A percentile compares a stretch with the other conserved stretches of the same genome.
These are phyloP conservation scores for Lindgomyces ingoldianus DNA, from an alignment of 495 filamentous ascomycete species.

Conservation along the genomic window DNA sequence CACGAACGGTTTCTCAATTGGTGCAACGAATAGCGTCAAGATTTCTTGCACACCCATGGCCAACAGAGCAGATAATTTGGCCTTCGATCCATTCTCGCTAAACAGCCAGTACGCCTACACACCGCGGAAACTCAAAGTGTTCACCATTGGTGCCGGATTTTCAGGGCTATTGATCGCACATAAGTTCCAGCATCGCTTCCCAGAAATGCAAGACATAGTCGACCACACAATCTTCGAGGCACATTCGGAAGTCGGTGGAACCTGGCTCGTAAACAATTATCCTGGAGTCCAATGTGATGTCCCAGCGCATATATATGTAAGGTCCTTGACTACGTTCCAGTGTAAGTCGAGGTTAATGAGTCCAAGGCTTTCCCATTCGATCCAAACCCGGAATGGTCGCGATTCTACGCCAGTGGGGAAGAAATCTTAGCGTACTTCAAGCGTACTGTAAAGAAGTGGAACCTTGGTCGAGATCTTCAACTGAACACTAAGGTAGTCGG, in stretches of 20 bases:
- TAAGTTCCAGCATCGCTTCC: constrained; percentile 9
- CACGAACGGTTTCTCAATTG: too few relatives aligned
- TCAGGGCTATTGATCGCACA: constrained; percentile 2
- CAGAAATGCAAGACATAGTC: constrained; percentile 34
- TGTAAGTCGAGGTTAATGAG: too few relatives aligned
- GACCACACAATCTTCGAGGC: constrained; percentile 42
- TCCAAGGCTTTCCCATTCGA: constrained; percentile 42
- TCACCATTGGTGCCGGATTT: constrained; percentile 7
- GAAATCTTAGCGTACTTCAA: constrained; percentile 46
- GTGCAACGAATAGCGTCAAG: too few relatives aligned
- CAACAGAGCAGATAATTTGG: neutral
- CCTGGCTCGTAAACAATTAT: constrained; percentile 42
- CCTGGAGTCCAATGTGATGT: constrained; percentile 41
- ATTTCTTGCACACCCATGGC: too few relatives aligned
- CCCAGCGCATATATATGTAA: constrained; percentile 39
- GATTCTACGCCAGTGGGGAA: constrained; percentile 34
- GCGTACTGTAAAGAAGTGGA: constrained; percentile 44
- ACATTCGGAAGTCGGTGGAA: constrained; percentile 37
- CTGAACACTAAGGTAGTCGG: constrained; percentile 31
- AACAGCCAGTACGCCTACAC: constrained; percentile 8
- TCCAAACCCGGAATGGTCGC: constrained; percentile 42
- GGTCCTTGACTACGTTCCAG: too few relatives aligned
- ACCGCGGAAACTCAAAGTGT: constrained; percentile 1
- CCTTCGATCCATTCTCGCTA: constrained; percentile 6
- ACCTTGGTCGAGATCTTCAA: constrained; percentile 39